Conservation (phyloP, 2,329 filamentous ascomycete species). For the Fusarium sp. region DNA sequence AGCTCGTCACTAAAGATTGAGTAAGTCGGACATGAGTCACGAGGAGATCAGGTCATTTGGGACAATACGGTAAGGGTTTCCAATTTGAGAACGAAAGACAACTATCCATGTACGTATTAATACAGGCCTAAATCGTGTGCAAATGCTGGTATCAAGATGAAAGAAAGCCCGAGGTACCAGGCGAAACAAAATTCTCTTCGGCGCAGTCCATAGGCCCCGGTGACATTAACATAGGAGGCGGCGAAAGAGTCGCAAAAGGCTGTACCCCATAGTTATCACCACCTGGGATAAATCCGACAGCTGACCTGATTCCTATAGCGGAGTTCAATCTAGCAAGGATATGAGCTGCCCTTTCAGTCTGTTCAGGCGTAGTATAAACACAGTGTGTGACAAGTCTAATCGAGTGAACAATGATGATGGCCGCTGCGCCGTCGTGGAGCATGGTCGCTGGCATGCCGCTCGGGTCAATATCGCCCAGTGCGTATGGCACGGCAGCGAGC, state of each 20-base stretch:
- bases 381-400: slow-evolving; percentile 48
- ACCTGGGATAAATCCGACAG: slow-evolving; percentile 22
- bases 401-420: slow-evolving; percentile 46
- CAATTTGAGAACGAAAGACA: not conserved
- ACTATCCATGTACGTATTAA: not conserved
- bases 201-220: not conserved
- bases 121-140: not conserved
- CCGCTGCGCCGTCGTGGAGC: slow-evolving; percentile 46
- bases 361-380: slow-evolving; percentile 40
- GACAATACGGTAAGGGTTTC: not conserved
- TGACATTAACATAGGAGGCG: not conserved
- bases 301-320: slow-evolving; percentile 46
- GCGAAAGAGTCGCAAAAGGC: not conserved
- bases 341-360: slow-evolving; percentile 32
- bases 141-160: slow-evolving; percentile 9
- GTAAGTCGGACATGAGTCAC: not conserved
- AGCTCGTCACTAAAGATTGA: not conserved
- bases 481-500: slow-evolving; percentile 46
- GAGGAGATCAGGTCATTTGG: not conserved
- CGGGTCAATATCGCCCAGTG: slow-evolving; percentile 44
- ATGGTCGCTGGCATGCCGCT: slow-evolving; percentile 37
- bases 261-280: not conserved
- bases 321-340: slow-evolving; percentile 44
- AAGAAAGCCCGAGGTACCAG: not conserved
- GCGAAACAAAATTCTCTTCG: not conserved